Percentiles rank a stretch among this genome's conserved stretches.
Conservation (phyloP, 2,329 filamentous ascomycete genomes). For the Sclerotinia borealis region DNA sequence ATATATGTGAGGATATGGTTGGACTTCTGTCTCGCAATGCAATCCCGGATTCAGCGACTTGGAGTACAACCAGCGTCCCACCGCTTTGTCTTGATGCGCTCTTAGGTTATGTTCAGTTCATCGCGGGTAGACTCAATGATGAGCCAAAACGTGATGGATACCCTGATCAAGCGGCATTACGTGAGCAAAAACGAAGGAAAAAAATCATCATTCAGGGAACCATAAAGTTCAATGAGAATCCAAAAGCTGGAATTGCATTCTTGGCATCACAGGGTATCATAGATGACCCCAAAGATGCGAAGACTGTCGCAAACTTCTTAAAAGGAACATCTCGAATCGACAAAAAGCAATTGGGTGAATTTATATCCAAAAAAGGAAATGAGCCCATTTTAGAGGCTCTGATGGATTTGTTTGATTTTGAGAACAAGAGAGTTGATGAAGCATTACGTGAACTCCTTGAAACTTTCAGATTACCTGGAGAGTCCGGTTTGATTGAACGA, state of each 20-base stretch:
- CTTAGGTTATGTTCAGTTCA: slow-evolving; percentile 83
- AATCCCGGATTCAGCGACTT: slow-evolving; percentile 92
- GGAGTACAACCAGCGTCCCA: slow-evolving; percentile 97
- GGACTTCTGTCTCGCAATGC: slow-evolving; percentile 89
- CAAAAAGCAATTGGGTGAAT: slow-evolving; percentile 88
- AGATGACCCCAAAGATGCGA: slow-evolving; percentile 63
- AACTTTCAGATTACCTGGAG: slow-evolving; percentile 87
- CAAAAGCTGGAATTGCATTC: slow-evolving; percentile 82
- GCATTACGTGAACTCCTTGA: slow-evolving; percentile 82
- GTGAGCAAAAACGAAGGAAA: slow-evolving; percentile 71
- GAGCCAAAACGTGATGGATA: slow-evolving; percentile 57
- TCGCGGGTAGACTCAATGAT: slow-evolving; percentile 78
- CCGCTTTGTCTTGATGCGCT: slow-evolving; percentile 90
- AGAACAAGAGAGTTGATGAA: slow-evolving; percentile 80
- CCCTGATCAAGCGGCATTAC: slow-evolving; percentile 58
- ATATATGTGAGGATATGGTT: slow-evolving; percentile 93
- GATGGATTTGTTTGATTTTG: slow-evolving; percentile 82
- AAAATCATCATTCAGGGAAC: slow-evolving; percentile 83
- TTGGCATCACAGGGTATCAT: slow-evolving; percentile 84
- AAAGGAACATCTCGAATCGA: slow-evolving; percentile 82
- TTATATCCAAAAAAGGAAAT: slow-evolving; percentile 83
- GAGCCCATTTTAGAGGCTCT: slow-evolving; percentile 80
- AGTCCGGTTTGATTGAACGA: slow-evolving; percentile 86
- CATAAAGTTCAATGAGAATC: slow-evolving; percentile 90
- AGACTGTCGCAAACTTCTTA: slow-evolving; percentile 78